Evolutionary conservation across 2,329 filamentous ascomycete genomes (phyloP).

Genomic region (Sordariomycetes sp.): DNA sequence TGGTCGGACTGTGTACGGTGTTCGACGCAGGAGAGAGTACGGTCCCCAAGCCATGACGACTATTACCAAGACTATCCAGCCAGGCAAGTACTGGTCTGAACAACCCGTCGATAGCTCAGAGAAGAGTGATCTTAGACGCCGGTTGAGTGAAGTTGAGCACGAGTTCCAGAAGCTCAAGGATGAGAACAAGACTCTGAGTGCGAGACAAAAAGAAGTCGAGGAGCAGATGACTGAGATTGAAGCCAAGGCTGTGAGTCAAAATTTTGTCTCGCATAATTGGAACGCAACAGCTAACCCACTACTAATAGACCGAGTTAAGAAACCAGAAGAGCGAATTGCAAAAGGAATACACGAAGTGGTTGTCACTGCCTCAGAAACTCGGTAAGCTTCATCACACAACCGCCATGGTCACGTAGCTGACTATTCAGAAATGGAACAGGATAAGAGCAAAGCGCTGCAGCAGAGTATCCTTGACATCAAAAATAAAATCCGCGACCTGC

Average conservation of each 20-base stretch:
- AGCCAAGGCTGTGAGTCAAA: slow-evolving; percentile 22
- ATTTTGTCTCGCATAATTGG: neutral
- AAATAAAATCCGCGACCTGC: slow-evolving; percentile 35
- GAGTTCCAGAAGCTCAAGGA: slow-evolving; percentile 24
- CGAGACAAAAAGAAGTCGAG: slow-evolving; percentile 30
- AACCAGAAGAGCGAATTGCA: slow-evolving; percentile 61
- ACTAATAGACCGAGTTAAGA: no score
- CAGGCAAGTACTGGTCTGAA: slow-evolving; percentile 65
- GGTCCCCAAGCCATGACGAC: slow-evolving; percentile 66
- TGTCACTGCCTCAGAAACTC: slow-evolving; percentile 61
- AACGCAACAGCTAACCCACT: neutral
- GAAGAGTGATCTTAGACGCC: slow-evolving; percentile 51
- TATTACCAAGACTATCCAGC: slow-evolving; percentile 48
- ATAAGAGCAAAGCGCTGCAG: slow-evolving; percentile 17
- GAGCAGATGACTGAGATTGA: slow-evolving; percentile 30
- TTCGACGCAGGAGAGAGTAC: slow-evolving; percentile 71
- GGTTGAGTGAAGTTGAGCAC: slow-evolving; percentile 31
- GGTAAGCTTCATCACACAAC: slow-evolving; percentile 33
- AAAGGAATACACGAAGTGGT: slow-evolving; percentile 53
- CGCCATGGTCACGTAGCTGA: slow-evolving; percentile 9
- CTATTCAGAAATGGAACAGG: slow-evolving; percentile 25
- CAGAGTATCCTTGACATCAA: slow-evolving; percentile 20
- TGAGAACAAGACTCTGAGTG: slow-evolving; percentile 22
- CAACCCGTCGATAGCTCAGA: slow-evolving; percentile 62
- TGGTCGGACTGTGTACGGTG: slow-evolving; percentile 51